Evolutionary conservation across 768 basidiomycete genomes (phyloP).

Genomic region (Serendipita sp.): DNA sequence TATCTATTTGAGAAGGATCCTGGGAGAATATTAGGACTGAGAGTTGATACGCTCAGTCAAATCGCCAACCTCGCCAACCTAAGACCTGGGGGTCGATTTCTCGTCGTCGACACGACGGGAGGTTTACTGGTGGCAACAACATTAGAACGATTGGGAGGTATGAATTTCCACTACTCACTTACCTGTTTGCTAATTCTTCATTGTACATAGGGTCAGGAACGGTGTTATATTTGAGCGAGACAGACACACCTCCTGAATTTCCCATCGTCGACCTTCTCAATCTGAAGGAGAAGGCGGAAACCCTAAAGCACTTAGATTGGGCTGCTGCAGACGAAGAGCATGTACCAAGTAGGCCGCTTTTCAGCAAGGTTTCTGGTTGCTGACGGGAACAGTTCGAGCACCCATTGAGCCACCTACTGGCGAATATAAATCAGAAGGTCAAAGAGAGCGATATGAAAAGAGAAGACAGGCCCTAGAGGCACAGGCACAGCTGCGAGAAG

Average conservation of each 20-base stretch:
- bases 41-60: conserved; percentile 78
- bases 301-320: conserved; percentile 73
- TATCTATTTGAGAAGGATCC: conserved; percentile 83
- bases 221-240: conserved; percentile 69
- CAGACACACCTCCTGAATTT: conserved; percentile 86
- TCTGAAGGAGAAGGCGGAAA: conserved; percentile 38
- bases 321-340: conserved; percentile 69
- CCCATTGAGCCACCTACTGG: conserved; percentile 41
- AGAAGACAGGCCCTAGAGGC: conserved; percentile 53
- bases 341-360: conserved; percentile 33
- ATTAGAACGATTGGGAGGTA: conserved; percentile 75
- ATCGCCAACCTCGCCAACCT: conserved; percentile 71
- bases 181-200: neutral
- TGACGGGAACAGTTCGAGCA: conserved; percentile 29
- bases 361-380: conserved; percentile 9
- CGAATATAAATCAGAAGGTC: conserved; percentile 51
- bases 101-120: conserved; percentile 83
- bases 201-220: conserved; percentile 42
- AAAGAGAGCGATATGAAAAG: conserved; percentile 54
- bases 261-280: conserved; percentile 76
- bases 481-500: conserved; percentile 49
- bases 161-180: conserved; percentile 10
- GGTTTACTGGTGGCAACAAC: conserved; percentile 75
- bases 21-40: conserved; percentile 51
- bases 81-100: conserved; percentile 68